Base-by-base conservation (phyloP, 176 grass and related monocot species). In the Oryza officinalis region DNA sequence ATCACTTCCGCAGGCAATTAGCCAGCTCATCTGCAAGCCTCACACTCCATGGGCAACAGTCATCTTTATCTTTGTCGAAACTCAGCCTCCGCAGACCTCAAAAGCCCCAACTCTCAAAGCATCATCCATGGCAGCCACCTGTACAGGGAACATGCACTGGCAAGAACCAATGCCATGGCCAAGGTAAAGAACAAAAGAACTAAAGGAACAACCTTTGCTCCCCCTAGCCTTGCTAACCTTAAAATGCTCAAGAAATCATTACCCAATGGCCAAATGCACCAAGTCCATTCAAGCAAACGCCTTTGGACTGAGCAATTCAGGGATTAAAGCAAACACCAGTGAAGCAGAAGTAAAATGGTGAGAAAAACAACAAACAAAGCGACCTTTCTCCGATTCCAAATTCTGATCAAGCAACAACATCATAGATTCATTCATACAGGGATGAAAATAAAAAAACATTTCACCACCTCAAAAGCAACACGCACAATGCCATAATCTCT, bases 351-450 rank as follows among this genome's bases (percentile, higher is more conserved):
- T 2, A 44, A 44, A 74, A 75, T 78, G 52, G 59, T 52, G 57
- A 66, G 59, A 80, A 86, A 80, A 86, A 54, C 33, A 79, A 22
- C 75, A 0, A 27, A 40, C 52, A 86, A 80, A 86, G 68, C 2
- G 11, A 31, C 32, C 84, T 80, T 80, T 67, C 59, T n/a, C 69
- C 37, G 65, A 72, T 86, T 86, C 68, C 84, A 74, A 86, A n/a
- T n/a, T 80, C 83, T 72, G 76, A 86, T 28, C 68, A 80, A 72
- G 14, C 52, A 73, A 14, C 50, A 72, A 37, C 69, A 43, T 35
- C 59, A 49, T 6, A 72, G 5, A 52, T 13, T 46, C 44, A 46
- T 32, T 2, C n/a, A n/a, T 13, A 13, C 5, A 6, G n/a, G 2
- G 32, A 14, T 1, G 2, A 14, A 3, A 13, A 47, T 0, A 14